Evolutionary conservation across 2,329 filamentous ascomycete genomes (phyloP).

Genomic region (Alternaria sp.): DNA sequence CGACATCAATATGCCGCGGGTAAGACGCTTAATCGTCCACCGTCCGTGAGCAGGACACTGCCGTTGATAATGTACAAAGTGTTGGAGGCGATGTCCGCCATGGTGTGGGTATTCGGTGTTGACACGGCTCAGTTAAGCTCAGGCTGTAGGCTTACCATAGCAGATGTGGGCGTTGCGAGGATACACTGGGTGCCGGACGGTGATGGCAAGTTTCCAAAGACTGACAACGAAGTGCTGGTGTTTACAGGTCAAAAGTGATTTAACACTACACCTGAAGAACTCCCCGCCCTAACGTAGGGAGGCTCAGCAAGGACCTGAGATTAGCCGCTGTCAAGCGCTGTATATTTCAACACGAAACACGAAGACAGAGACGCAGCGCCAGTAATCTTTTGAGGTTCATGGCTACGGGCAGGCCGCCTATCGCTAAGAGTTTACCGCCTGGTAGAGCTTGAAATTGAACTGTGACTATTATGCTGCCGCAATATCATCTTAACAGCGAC

Average conservation of each 20-base stretch:
- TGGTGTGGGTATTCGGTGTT: background rate
- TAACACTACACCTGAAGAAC: background rate
- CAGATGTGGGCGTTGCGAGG: background rate
- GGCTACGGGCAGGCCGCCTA: too few relatives aligned
- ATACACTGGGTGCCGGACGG: background rate
- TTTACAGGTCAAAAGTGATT: background rate
- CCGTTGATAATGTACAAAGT: constrained; percentile 32
- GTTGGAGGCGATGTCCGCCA: constrained; percentile 15
- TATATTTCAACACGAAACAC: too few relatives aligned
- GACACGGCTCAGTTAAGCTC: background rate
- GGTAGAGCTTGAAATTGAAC: background rate
- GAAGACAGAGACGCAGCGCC: too few relatives aligned
- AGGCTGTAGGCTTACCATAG: background rate
- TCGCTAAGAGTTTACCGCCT: background rate
- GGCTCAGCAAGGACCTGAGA: background rate
- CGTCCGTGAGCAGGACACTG: constrained; percentile 24
- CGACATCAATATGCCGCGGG: constrained; percentile 22
- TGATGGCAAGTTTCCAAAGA: background rate
- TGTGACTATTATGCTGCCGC: background rate
- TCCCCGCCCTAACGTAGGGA: background rate
- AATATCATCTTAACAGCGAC: background rate
- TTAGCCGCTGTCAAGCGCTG: background rate
- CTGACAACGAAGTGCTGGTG: background rate
- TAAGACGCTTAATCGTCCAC: constrained; percentile 23
- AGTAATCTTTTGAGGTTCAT: too few relatives aligned